Conservation (phyloP, 192 early-diverging fungal species). For the Dissophora globulifera region DNA sequence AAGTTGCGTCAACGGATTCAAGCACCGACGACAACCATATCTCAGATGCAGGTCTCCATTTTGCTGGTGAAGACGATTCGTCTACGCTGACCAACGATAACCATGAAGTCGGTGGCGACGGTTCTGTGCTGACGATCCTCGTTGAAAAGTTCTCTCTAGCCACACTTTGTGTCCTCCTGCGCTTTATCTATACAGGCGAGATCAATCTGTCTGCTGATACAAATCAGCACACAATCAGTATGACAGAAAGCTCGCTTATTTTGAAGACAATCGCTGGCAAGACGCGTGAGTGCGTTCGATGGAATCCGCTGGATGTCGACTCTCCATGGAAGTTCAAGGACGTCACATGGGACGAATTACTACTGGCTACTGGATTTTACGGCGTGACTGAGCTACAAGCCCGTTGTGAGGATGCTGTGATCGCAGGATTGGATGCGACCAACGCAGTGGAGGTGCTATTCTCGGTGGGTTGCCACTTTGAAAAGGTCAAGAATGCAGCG, state of each 20-base stretch:
- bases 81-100: neutral
- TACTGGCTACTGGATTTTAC: conserved; percentile 2
- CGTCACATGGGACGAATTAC: conserved; percentile 5
- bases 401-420: neutral
- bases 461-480: neutral
- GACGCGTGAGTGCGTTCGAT: neutral
- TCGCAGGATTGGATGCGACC: neutral
- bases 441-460: conserved; percentile 2
- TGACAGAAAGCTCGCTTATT: neutral
- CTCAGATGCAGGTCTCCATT: too few species aligned
- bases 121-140: neutral
- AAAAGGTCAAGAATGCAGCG: neutral
- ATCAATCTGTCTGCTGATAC: too few species aligned
- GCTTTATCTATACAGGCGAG: too few species aligned
- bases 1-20: neutral
- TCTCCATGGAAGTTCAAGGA: conserved; percentile 16
- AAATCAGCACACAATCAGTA: neutral
- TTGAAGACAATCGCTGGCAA: neutral
- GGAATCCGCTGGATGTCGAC: neutral
- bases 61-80: neutral
- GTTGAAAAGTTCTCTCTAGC: conserved; percentile 7
- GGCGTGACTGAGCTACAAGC: conserved; percentile 7
- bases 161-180: too few species aligned
- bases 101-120: neutral
- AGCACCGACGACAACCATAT: too few species aligned